These are phyloP conservation scores for Aspergillus brasiliensis DNA, from an alignment of 2,329 filamentous ascomycete genomes.

Conservation along the genomic window DNA sequence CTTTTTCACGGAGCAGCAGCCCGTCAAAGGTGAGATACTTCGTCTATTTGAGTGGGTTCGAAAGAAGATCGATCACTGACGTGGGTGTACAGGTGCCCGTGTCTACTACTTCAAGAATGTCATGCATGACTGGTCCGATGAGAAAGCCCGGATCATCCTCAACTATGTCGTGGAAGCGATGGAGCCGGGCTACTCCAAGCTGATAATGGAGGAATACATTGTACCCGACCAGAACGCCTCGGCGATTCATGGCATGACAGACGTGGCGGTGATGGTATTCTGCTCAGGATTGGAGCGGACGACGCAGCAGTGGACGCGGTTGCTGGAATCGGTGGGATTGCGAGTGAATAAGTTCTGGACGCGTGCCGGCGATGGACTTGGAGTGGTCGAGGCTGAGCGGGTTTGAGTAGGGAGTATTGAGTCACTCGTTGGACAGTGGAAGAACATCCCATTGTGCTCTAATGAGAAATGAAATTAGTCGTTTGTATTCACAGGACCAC, in stretches of 20 bases:
- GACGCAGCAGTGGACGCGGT: conserved; percentile 18
- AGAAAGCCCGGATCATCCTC: conserved; percentile 25
- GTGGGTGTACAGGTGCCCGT: neutral
- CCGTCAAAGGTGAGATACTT: conserved; percentile 2
- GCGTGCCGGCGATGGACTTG: conserved; percentile 21
- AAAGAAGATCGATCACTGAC: neutral
- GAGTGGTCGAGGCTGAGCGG: conserved; percentile 22
- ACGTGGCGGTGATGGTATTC: conserved; percentile 31
- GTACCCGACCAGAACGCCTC: conserved; percentile 26
- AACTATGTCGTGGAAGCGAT: conserved; percentile 25
- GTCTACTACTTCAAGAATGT: conserved; percentile 31
- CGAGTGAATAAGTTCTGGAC: conserved; percentile 21
- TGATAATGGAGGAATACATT: conserved; percentile 30
- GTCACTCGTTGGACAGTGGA: too few relatives aligned
- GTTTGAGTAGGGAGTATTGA: too few relatives aligned
- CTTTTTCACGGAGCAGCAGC: conserved; percentile 11
- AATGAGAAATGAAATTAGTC: too few relatives aligned
- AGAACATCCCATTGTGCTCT: too few relatives aligned
- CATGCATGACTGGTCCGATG: conserved; percentile 37
- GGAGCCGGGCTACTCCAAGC: conserved; percentile 26
- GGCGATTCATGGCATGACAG: conserved; percentile 22
- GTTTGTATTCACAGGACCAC: too few relatives aligned
- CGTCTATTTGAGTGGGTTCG: too few relatives aligned
- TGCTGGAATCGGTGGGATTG: conserved; percentile 23
- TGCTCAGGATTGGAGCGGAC: conserved; percentile 28